Conservation (phyloP, 2,329 filamentous ascomycete genomes). For the Phoma sp. region DNA sequence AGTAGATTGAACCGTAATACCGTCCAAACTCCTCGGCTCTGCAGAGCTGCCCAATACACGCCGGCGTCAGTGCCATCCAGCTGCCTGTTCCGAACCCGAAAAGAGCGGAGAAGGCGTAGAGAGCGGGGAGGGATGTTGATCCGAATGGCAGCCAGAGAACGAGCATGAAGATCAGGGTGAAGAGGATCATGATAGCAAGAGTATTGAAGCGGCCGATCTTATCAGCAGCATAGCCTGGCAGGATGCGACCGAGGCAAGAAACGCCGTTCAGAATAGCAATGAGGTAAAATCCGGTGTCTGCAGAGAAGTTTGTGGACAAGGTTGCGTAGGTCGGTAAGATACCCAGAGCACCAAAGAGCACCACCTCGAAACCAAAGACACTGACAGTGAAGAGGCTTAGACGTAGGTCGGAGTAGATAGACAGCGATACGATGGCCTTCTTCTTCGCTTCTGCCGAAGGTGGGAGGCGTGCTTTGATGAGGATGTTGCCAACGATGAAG, state of each 20-base stretch:
- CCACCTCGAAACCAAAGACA: conserved; percentile 46
- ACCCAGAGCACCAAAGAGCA: conserved; percentile 51
- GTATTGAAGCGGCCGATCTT: conserved; percentile 52
- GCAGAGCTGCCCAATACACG: conserved; percentile 57
- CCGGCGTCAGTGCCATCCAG: conserved; percentile 54
- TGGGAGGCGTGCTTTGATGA: conserved; percentile 46
- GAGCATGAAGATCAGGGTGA: conserved; percentile 47
- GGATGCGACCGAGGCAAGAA: conserved; percentile 49
- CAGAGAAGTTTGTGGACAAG: conserved; percentile 42
- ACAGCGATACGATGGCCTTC: conserved; percentile 45
- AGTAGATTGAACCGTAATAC: conserved; percentile 58
- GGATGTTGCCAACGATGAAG: conserved; percentile 41
- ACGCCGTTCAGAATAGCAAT: conserved; percentile 51
- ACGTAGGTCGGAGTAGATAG: conserved; percentile 43
- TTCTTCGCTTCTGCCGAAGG: conserved; percentile 39
- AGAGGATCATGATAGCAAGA: conserved; percentile 44
- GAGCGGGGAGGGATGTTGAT: conserved; percentile 35
- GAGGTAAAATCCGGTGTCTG: conserved; percentile 45
- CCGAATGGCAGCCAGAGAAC: conserved; percentile 45
- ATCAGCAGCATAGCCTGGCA: conserved; percentile 51
- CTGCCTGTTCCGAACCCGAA: conserved; percentile 58
- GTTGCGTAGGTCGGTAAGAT: conserved; percentile 52
- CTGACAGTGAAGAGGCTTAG: conserved; percentile 44
- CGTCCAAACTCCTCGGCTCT: conserved; percentile 56
- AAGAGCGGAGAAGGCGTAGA: conserved; percentile 51